Conservation (phyloP, 306 rosid genomes). For the Urtica urens region DNA sequence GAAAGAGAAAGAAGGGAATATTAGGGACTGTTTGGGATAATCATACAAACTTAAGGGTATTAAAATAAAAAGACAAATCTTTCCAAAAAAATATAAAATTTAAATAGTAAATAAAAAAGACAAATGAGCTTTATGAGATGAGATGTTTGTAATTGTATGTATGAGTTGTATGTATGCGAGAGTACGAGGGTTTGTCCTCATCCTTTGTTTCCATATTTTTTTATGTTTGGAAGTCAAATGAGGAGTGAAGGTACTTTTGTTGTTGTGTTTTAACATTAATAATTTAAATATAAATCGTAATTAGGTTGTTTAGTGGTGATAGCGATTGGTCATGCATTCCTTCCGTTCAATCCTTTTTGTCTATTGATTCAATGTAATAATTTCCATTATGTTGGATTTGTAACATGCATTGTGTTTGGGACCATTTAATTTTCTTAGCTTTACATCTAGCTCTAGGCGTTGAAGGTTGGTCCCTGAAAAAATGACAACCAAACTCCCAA, state of each 20-base stretch:
- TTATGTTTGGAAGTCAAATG: constrained; percentile 32
- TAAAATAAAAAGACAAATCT: no score
- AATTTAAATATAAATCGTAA: no score
- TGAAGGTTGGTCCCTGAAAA: not conserved
- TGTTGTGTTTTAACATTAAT: not conserved
- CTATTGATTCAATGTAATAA: not conserved
- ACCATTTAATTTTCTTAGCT: not conserved
- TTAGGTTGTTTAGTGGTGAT: constrained; percentile 1
- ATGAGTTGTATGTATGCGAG: not conserved
- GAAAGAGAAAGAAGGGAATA: constrained; percentile 4
- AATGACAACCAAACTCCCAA: no score
- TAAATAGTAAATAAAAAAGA: not conserved
- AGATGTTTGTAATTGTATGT: not conserved
- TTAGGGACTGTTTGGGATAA: constrained; percentile 23
- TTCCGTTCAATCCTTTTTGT: not conserved
- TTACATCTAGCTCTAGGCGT: not conserved
- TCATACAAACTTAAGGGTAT: constrained; percentile 25
- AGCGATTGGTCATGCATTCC: constrained; percentile 7
- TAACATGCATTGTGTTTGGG: not conserved
- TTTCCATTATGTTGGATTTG: not conserved
- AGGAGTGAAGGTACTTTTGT: constrained; percentile 19
- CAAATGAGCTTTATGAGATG: constrained; percentile 9
- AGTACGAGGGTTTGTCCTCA: constrained; percentile 11
- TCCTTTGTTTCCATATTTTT: constrained; percentile 5
- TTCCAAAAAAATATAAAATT: no score